Percentiles rank a stretch among this genome's conserved stretches.
Conservation (phyloP, 1,139 yeast genomes). For the Arxiozyma telluris region DNA sequence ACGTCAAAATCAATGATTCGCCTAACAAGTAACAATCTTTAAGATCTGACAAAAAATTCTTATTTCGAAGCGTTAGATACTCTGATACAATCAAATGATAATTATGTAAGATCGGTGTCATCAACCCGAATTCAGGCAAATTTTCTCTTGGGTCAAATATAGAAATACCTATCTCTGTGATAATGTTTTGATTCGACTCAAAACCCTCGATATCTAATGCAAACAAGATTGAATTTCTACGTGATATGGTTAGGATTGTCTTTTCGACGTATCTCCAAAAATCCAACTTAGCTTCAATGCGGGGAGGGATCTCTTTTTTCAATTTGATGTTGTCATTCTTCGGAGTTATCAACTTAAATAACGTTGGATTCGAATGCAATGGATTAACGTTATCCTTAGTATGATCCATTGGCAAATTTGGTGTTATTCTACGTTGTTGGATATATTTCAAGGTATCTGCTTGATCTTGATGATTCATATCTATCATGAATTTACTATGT, state of each 20-base stretch:
- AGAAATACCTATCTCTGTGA: constrained; percentile 64
- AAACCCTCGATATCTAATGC: constrained; percentile 61
- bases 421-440: not conserved
- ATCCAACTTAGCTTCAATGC: not conserved
- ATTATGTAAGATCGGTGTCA: constrained; percentile 30
- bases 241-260: constrained; percentile 21
- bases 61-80: constrained; percentile 39
- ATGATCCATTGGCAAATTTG: not conserved
- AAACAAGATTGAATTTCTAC: constrained; percentile 35
- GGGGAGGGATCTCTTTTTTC: not conserved
- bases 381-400: not conserved
- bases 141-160: constrained; percentile 50
- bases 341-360: not conserved
- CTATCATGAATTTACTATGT: not conserved
- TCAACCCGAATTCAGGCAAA: not conserved
- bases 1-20: constrained; percentile 38
- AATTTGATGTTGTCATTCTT: not conserved
- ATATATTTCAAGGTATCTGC: not conserved
- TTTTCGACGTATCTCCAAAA: constrained; percentile 14
- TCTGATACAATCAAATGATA: constrained; percentile 54
- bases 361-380: not conserved
- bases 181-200: constrained; percentile 38
- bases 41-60: constrained; percentile 55
- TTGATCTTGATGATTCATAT: not conserved
- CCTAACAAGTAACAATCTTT: constrained; percentile 50